These are phyloP conservation scores for Carex scoparia DNA, from an alignment of 176 grass and related monocot genomes.

Conservation along the genomic window DNA sequence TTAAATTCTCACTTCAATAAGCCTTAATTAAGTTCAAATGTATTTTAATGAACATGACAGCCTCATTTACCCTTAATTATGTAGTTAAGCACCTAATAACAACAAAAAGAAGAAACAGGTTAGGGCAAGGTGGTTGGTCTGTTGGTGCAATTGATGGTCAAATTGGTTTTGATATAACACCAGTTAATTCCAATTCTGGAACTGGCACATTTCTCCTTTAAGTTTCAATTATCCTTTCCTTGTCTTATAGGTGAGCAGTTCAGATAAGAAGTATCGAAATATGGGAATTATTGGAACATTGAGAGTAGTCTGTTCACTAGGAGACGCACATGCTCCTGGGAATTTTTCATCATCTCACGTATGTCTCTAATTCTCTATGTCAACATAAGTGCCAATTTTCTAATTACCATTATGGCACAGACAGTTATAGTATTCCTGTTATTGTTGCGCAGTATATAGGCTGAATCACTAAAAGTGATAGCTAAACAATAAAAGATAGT, in stretches of 20 bases:
- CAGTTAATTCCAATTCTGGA: background rate
- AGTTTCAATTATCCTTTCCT: constrained; percentile 1
- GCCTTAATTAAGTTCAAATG: background rate
- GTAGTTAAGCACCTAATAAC: background rate
- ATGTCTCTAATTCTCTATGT: constrained; percentile 24
- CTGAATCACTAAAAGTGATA: background rate
- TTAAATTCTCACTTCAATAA: background rate
- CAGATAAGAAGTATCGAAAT: constrained; percentile 83
- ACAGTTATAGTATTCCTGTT: background rate
- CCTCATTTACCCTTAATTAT: background rate
- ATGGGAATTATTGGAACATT: constrained; percentile 97
- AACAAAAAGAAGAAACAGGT: background rate
- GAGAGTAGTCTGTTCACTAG: constrained; percentile 68
- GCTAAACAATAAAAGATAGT: background rate
- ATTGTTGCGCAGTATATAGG: background rate
- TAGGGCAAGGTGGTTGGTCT: background rate
- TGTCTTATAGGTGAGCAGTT: constrained; percentile 61
- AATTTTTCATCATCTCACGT: constrained; percentile 66
- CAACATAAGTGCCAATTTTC: constrained; percentile 30
- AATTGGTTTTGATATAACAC: background rate
- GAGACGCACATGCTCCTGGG: constrained; percentile 38
- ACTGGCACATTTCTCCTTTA: constrained; percentile 14
- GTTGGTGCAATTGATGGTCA: background rate
- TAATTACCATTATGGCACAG: background rate
- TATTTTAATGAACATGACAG: background rate